These are phyloP conservation scores for Pachysolen tannophilus DNA, from an alignment of 805 yeast genomes.

Conservation along the genomic window DNA sequence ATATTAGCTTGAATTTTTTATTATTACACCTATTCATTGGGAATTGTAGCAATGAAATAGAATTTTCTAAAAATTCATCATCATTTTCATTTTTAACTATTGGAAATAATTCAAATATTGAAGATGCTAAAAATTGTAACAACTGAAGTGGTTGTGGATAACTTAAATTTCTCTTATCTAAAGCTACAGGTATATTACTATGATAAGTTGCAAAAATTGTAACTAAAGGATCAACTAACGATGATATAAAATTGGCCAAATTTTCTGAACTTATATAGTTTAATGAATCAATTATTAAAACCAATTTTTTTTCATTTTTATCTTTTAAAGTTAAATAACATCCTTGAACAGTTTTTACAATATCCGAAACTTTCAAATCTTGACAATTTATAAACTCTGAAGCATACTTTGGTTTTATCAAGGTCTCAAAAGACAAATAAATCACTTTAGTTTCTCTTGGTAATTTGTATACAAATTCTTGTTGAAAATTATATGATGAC, in stretches of 20 bases:
- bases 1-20: slow-evolving; percentile 32
- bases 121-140: slow-evolving; percentile 65
- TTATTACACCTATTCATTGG: slow-evolving; percentile 45
- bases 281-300: slow-evolving; percentile 60
- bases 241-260: slow-evolving; percentile 42
- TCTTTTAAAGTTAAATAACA: neutral
- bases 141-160: slow-evolving; percentile 49
- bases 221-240: slow-evolving; percentile 28
- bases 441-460: slow-evolving; percentile 29
- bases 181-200: slow-evolving; percentile 19
- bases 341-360: slow-evolving; percentile 5
- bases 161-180: slow-evolving; percentile 17
- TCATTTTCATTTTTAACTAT: slow-evolving; percentile 20
- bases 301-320: slow-evolving; percentile 21
- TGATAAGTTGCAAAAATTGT: slow-evolving; percentile 30
- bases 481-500: slow-evolving; percentile 46
- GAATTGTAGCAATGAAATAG: slow-evolving; percentile 31
- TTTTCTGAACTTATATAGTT: slow-evolving; percentile 43
- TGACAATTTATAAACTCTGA: slow-evolving; percentile 40
- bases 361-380: slow-evolving; percentile 8
- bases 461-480: slow-evolving; percentile 45
- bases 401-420: slow-evolving; percentile 41
- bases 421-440: slow-evolving; percentile 65
- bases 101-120: slow-evolving; percentile 59
- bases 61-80: slow-evolving; percentile 39